These are phyloP conservation scores for Hypoxylon cercidicola DNA, from an alignment of 495 filamentous ascomycete species.

Conservation along the genomic window DNA sequence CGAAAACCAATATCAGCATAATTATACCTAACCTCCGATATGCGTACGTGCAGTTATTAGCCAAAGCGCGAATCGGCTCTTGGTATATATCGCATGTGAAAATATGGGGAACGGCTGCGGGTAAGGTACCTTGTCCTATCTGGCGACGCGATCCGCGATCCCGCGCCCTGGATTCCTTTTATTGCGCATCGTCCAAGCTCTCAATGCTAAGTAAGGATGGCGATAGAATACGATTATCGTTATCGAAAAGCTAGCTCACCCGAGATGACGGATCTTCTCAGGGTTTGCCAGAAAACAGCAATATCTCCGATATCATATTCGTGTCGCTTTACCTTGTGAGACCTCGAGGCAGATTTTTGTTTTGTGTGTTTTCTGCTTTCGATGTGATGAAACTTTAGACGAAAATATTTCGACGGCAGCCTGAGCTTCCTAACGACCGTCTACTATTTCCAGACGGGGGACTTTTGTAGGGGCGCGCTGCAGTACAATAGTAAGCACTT, in stretches of 20 bases:
- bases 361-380: too few species aligned
- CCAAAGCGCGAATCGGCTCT: slow-evolving; percentile 3
- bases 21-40: slow-evolving; percentile 6
- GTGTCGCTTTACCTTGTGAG: neutral
- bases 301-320: slow-evolving; percentile 24
- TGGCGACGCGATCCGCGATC: slow-evolving; percentile 27
- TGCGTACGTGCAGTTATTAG: slow-evolving; percentile 17
- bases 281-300: slow-evolving; percentile 8
- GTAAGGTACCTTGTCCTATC: slow-evolving; percentile 13
- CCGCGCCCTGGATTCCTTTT: slow-evolving; percentile 32
- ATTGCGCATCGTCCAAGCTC: slow-evolving; percentile 27
- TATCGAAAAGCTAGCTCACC: slow-evolving; percentile 6
- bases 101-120: slow-evolving; percentile 38
- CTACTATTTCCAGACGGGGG: slow-evolving; percentile 8
- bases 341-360: slow-evolving; percentile 9
- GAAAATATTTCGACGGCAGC: slow-evolving; percentile 13
- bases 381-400: neutral
- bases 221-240: neutral
- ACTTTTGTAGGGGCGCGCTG: slow-evolving; percentile 18
- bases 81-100: slow-evolving; percentile 34
- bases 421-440: slow-evolving; percentile 25
- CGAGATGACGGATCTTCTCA: slow-evolving; percentile 6
- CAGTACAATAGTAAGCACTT: slow-evolving; percentile 31
- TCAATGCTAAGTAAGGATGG: slow-evolving; percentile 31
- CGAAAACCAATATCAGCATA: slow-evolving; percentile 7